A percentile compares a stretch with the other conserved stretches of the same genome.
Evolutionary conservation across 1,284 basidiomycete genomes (phyloP).

Genomic region (Naganishia sp.): DNA sequence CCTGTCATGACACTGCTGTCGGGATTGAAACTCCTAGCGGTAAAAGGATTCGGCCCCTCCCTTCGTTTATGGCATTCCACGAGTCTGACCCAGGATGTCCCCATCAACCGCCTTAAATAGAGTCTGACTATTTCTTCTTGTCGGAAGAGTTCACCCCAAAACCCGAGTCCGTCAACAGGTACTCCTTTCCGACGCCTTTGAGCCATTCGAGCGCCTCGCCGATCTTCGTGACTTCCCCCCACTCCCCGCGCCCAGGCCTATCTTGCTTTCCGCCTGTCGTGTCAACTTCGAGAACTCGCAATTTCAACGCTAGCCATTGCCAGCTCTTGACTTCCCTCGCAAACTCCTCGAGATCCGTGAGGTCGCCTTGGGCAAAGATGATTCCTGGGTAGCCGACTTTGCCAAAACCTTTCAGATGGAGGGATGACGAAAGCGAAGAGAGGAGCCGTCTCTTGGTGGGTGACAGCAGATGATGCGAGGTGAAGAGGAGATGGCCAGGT

Average conservation of each 20-base stretch:
- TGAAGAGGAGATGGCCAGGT: slow-evolving; percentile 64
- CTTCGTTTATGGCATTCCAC: too few species aligned
- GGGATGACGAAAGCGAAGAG: slow-evolving; percentile 62
- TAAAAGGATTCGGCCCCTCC: too few species aligned
- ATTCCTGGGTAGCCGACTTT: slow-evolving; percentile 73
- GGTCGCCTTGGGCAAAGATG: slow-evolving; percentile 66
- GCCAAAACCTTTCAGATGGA: slow-evolving; percentile 65
- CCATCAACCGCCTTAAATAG: too few species aligned
- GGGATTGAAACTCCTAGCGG: too few species aligned
- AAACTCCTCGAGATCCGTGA: slow-evolving; percentile 63
- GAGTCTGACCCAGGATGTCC: too few species aligned
- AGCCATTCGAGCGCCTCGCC: slow-evolving; percentile 69
- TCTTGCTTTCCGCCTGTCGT: slow-evolving; percentile 21
- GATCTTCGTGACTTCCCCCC: slow-evolving; percentile 66
- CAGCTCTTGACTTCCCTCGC: slow-evolving; percentile 67
- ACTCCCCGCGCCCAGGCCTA: slow-evolving; percentile 43
- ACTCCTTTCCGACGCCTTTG: slow-evolving; percentile 60
- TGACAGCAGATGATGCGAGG: slow-evolving; percentile 71
- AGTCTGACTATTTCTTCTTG: slow-evolving; percentile 9
- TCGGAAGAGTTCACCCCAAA: slow-evolving; percentile 23
- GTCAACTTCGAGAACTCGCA: slow-evolving; percentile 63
- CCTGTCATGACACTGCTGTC: too few species aligned
- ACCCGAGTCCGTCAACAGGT: slow-evolving; percentile 53
- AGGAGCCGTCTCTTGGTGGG: slow-evolving; percentile 67
- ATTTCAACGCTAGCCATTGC: slow-evolving; percentile 72